Base-by-base conservation (phyloP, 768 basidiomycete species). In the Serendipita sp. region DNA sequence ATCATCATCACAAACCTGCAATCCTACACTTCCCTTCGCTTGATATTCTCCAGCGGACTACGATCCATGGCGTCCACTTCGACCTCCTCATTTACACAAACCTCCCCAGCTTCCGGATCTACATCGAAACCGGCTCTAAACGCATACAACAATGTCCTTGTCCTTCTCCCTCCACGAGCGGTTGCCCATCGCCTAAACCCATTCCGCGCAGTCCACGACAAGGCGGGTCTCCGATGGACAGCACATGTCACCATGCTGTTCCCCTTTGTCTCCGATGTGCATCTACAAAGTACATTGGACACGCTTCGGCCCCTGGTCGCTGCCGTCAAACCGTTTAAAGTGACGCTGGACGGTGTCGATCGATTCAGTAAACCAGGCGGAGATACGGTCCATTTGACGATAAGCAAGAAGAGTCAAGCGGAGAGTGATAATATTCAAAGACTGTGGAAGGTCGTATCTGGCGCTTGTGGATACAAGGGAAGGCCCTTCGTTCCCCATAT, bases 231-330 rank as follows among this genome's bases (percentile, higher is more conserved):
- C n/a, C 30, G 66, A 30, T 69, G 68, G 68, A 69, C 68, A 43
- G 62, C 68, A 17, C 68, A 68, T 48, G 44, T 69, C 3, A 69
- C 68, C 3, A 28, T 67, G 16, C 41, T 67, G 22, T 68, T 65
- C 62, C 68, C 68, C 13, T 69, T 68, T 61, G 66, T 64, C 20
- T 24, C 53, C 3, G 43, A 56, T 7, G 24, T 28, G 3, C 41
- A 31, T 30, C 66, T 69, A n/a, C 28, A 58, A 17, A 34, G 42
- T 16, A 61, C 56, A 17, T 26, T 53, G 33, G 43, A 48, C 13
- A 34, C 30, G 11, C 45, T 67, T 4, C 65, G 63, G 16, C 63
- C 64, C 17, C 44, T 64, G 20, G 31, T 64, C 17, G 26, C 43
- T 14, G 26, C 50, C 3, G 26, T 69, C 33, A 41, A 64, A 62